Evolutionary conservation across 2,329 filamentous ascomycete genomes (phyloP).

Genomic region (Trematosphaeria pertusa): DNA sequence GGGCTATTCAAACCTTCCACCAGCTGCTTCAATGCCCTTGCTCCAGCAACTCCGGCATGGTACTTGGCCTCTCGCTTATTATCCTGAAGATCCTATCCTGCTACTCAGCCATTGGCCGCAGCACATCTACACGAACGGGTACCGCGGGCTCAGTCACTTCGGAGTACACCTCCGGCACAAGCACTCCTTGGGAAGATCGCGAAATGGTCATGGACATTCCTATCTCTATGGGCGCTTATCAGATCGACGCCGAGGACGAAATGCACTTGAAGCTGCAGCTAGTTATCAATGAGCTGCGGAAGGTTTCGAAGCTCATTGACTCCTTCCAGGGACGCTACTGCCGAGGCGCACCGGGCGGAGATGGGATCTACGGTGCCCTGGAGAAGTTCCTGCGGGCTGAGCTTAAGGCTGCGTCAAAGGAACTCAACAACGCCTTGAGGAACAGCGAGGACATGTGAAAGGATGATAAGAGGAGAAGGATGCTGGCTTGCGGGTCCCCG

Average conservation of each 20-base stretch:
- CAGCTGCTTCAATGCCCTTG: conserved; percentile 16
- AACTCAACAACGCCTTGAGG: conserved; percentile 12
- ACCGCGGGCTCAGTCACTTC: not conserved
- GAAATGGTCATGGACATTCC: conserved; percentile 19
- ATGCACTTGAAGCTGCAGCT: conserved; percentile 15
- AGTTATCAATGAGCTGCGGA: conserved; percentile 17
- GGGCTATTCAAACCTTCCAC: conserved; percentile 12
- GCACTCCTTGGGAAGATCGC: conserved; percentile 12
- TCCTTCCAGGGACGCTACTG: conserved; percentile 14
- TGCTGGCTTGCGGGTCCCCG: no score
- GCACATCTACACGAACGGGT: conserved; percentile 5
- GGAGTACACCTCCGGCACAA: conserved; percentile 2
- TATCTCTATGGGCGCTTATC: conserved; percentile 18
- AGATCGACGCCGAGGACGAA: conserved; percentile 18
- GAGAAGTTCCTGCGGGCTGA: conserved; percentile 13
- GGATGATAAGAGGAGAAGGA: not conserved
- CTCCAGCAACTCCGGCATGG: conserved; percentile 16
- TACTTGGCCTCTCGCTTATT: conserved; percentile 14
- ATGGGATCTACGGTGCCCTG: conserved; percentile 14
- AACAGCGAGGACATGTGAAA: conserved; percentile 14
- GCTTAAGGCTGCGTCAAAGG: conserved; percentile 14
- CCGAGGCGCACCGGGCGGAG: conserved; percentile 8
- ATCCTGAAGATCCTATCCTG: conserved; percentile 16
- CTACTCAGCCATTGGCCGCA: conserved; percentile 14
- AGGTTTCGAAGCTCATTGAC: conserved; percentile 16